Percentiles rank a stretch among this genome's conserved stretches.
Conservation (phyloP, 768 basidiomycete genomes). For the Russula dissimulans region DNA sequence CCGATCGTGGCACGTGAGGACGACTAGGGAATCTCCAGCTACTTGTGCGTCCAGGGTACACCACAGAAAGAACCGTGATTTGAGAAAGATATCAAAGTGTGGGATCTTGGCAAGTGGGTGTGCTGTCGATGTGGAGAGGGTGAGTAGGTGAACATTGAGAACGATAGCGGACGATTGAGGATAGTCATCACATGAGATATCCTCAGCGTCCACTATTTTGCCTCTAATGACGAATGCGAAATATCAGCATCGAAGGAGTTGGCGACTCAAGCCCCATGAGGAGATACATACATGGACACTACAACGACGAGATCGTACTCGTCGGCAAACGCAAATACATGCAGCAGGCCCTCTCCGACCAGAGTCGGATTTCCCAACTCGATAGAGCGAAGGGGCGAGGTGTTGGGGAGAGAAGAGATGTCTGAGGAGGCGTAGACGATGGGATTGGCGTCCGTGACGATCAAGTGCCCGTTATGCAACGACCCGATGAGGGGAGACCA, state of each 20-base stretch:
- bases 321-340: constrained; percentile 13
- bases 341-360: constrained; percentile 8
- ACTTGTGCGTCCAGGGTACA: constrained; percentile 12
- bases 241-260: not conserved
- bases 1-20: constrained; percentile 14
- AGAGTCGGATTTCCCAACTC: constrained; percentile 8
- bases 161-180: constrained; percentile 1
- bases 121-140: constrained; percentile 6
- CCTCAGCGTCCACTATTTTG: not conserved
- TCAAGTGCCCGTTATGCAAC: constrained; percentile 9
- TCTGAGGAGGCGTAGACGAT: constrained; percentile 13
- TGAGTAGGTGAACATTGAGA: constrained; percentile 11
- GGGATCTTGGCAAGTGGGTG: constrained; percentile 12
- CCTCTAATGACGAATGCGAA: not conserved
- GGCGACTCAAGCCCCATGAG: not conserved
- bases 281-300: constrained; percentile 6
- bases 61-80: constrained; percentile 11
- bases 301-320: constrained; percentile 11
- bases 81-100: constrained; percentile 5
- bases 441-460: constrained; percentile 11
- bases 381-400: constrained; percentile 1
- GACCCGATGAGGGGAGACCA: constrained; percentile 17
- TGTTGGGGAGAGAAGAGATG: constrained; percentile 6
- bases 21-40: constrained; percentile 7
- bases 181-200: not conserved